phyloP scores from a whole-genome alignment of 2,329 filamentous ascomycete genomes.

The Colletotrichum australisinense region DNA sequence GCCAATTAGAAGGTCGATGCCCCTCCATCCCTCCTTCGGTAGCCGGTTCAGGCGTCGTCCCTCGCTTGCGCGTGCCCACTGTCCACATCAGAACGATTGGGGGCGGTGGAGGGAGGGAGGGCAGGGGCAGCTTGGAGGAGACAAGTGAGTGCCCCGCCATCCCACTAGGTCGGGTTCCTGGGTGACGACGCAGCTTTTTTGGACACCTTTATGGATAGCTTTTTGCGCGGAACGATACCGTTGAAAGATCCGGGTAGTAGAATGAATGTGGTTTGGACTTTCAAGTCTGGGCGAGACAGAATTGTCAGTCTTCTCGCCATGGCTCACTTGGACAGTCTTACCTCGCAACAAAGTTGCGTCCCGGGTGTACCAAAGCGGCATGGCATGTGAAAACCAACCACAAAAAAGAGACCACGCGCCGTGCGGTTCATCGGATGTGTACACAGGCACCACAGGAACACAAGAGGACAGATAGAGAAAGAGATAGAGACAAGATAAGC shows the following conservation, averaged over 20 bases:
- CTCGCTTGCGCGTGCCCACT: background rate
- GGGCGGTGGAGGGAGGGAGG: background rate
- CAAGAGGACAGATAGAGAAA: background rate
- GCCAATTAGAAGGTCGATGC: background rate
- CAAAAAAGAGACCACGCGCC: background rate
- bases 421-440: background rate
- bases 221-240: background rate
- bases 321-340: background rate
- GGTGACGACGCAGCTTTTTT: background rate
- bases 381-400: slow-evolving; percentile 22
- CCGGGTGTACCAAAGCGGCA: background rate
- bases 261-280: no score
- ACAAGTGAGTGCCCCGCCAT: background rate
- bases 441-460: background rate
- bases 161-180: background rate
- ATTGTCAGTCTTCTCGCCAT: background rate
- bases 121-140: background rate
- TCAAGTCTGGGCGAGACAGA: no score
- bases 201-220: background rate
- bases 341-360: background rate
- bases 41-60: background rate
- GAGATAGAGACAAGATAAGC: slow-evolving; percentile 19
- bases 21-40: slow-evolving; percentile 8
- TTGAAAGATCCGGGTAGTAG: no score
- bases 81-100: background rate